Conservation (phyloP, 2,329 filamentous ascomycete genomes). For the Chaetomiaceae sp. region DNA sequence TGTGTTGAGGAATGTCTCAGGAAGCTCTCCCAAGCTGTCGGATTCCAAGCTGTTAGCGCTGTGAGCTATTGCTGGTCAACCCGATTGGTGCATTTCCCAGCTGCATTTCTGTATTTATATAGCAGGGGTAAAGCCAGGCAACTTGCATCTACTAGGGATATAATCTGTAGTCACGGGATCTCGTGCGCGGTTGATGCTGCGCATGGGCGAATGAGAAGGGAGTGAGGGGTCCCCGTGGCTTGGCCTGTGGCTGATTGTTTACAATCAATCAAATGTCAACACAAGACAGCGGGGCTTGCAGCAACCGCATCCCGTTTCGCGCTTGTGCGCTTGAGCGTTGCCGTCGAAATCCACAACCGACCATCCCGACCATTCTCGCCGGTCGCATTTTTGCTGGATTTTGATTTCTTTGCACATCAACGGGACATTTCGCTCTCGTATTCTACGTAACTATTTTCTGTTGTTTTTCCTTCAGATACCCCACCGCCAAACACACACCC, state of each 20-base stretch:
- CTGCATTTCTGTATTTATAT: too few relatives aligned
- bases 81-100: slow-evolving; percentile 13
- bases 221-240: slow-evolving; percentile 6
- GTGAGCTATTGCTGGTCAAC: background rate
- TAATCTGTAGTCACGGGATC: background rate
- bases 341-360: too few relatives aligned
- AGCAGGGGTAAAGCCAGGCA: too few relatives aligned
- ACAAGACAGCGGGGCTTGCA: slow-evolving; percentile 17
- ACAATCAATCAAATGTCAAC: slow-evolving; percentile 25
- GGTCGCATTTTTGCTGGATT: background rate
- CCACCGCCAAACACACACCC: background rate
- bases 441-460: background rate
- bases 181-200: too few relatives aligned
- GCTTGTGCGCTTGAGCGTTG: slow-evolving; percentile 6
- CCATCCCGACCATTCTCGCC: background rate
- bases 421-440: background rate
- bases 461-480: slow-evolving; percentile 9
- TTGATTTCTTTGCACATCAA: background rate
- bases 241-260: slow-evolving; percentile 22
- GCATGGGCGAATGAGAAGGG: background rate
- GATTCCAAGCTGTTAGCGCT: background rate
- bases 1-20: slow-evolving; percentile 3
- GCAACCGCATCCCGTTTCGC: slow-evolving; percentile 11
- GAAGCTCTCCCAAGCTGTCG: background rate
- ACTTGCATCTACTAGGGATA: background rate